Evolutionary conservation across 225 moss, liverwort and hornwort genomes (phyloP).

Genomic region (Polytrichum formosum): DNA sequence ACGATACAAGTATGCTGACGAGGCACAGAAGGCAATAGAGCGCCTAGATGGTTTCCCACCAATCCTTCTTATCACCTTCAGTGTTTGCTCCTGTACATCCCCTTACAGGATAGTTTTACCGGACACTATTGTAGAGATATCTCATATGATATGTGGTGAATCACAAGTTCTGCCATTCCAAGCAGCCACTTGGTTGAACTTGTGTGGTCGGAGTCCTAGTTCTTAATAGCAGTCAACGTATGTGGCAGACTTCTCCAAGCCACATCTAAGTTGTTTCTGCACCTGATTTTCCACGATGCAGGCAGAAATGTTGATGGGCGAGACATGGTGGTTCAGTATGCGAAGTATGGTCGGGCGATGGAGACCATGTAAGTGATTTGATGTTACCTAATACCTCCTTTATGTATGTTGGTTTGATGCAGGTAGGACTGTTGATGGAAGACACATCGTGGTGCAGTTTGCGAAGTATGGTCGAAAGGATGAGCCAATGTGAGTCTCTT

Average conservation of each 20-base stretch:
- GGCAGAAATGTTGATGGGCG: constrained; percentile 61
- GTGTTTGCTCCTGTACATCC: neutral
- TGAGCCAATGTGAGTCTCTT: constrained; percentile 46
- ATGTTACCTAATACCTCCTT: constrained; percentile 12
- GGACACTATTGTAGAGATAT: neutral
- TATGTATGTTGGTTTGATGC: constrained; percentile 20
- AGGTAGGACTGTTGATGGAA: constrained; percentile 52
- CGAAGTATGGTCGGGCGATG: constrained; percentile 52
- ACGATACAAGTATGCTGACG: constrained; percentile 87
- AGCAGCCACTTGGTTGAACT: neutral
- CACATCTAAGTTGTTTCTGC: constrained; percentile 8
- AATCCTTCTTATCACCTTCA: neutral
- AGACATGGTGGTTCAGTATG: constrained; percentile 63
- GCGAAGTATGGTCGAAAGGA: constrained; percentile 59
- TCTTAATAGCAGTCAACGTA: neutral
- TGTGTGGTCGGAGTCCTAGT: neutral
- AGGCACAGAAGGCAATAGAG: constrained; percentile 92
- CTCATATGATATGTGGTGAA: neutral
- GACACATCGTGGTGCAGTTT: constrained; percentile 56
- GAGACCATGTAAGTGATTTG: constrained; percentile 37
- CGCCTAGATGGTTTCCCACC: constrained; percentile 65
- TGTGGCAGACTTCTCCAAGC: too few species aligned
- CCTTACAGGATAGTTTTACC: neutral
- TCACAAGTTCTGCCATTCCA: neutral
- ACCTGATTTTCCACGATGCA: constrained; percentile 36